These are phyloP conservation scores for Leccinum laetum DNA, from an alignment of 1,284 basidiomycete species.

Conservation along the genomic window DNA sequence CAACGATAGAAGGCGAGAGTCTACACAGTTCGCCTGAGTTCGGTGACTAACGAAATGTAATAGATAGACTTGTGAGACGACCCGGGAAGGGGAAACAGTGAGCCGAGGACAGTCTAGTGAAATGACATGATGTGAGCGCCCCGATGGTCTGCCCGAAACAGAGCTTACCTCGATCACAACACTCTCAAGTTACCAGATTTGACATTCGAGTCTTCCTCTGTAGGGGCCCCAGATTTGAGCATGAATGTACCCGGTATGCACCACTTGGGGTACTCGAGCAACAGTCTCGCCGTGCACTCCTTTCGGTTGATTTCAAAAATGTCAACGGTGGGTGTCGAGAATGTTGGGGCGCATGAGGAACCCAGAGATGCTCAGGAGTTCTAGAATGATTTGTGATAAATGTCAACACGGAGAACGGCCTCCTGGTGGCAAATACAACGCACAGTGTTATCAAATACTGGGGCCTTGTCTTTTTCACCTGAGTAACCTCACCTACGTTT, in stretches of 20 bases:
- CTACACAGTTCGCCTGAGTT: constrained; percentile 72
- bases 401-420: constrained; percentile 4
- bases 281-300: constrained; percentile 79
- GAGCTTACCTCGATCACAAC: constrained; percentile 72
- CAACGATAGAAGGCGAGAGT: constrained; percentile 86
- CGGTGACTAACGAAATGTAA: constrained; percentile 88
- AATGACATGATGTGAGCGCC: constrained; percentile 4
- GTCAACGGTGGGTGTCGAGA: constrained; percentile 73
- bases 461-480: constrained; percentile 77
- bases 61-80: constrained; percentile 33
- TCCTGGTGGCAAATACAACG: constrained; percentile 23
- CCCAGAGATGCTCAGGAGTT: constrained; percentile 70
- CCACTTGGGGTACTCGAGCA: constrained; percentile 85
- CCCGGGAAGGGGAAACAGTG: constrained; percentile 76
- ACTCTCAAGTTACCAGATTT: constrained; percentile 82
- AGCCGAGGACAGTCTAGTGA: constrained; percentile 69
- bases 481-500: constrained; percentile 41
- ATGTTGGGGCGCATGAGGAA: constrained; percentile 81
- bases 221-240: constrained; percentile 55
- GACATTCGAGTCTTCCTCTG: constrained; percentile 48
- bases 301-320: constrained; percentile 98
- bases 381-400: constrained; percentile 66
- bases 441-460: constrained; percentile 78
- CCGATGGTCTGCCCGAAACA: background rate
- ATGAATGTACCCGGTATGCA: constrained; percentile 76